phyloP scores from a whole-genome alignment of 805 yeast genomes.

The Myxozyma neotropica region DNA sequence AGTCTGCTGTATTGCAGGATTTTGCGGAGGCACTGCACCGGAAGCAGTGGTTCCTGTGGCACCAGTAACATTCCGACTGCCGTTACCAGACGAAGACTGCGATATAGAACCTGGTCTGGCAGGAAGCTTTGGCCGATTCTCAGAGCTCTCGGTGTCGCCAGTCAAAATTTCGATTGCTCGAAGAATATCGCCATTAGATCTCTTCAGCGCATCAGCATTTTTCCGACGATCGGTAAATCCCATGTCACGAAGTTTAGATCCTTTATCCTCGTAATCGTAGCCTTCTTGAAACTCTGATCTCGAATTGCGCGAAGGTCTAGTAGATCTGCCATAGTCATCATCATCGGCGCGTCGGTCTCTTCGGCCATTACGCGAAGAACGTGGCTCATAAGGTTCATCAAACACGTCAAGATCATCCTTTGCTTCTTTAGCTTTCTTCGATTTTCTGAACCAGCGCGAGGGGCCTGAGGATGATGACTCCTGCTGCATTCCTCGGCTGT shows the following conservation, averaged over 20 bases:
- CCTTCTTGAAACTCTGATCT: slow-evolving; percentile 22
- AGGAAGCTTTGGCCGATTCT: slow-evolving; percentile 23
- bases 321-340: neutral
- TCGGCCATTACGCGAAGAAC: slow-evolving; percentile 2
- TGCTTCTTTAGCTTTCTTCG: slow-evolving; percentile 12
- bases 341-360: slow-evolving; percentile 1
- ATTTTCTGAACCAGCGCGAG: slow-evolving; percentile 22
- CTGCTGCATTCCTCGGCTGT: neutral
- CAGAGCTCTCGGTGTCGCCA: slow-evolving; percentile 17
- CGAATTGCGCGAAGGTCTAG: neutral
- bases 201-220: slow-evolving; percentile 62
- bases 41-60: neutral
- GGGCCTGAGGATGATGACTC: slow-evolving; percentile 2
- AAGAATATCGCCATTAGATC: slow-evolving; percentile 61
- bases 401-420: neutral
- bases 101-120: slow-evolving; percentile 22
- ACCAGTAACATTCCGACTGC: slow-evolving; percentile 5
- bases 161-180: slow-evolving; percentile 55
- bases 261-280: slow-evolving; percentile 43
- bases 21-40: neutral
- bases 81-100: slow-evolving; percentile 14
- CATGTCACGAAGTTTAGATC: slow-evolving; percentile 52
- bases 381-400: slow-evolving; percentile 4
- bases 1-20: slow-evolving; percentile 5
- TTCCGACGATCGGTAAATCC: slow-evolving; percentile 63